Percentiles rank a stretch among this genome's conserved stretches.
Conservation (phyloP, 305 asterid species). For the Fraxinus velutina region DNA sequence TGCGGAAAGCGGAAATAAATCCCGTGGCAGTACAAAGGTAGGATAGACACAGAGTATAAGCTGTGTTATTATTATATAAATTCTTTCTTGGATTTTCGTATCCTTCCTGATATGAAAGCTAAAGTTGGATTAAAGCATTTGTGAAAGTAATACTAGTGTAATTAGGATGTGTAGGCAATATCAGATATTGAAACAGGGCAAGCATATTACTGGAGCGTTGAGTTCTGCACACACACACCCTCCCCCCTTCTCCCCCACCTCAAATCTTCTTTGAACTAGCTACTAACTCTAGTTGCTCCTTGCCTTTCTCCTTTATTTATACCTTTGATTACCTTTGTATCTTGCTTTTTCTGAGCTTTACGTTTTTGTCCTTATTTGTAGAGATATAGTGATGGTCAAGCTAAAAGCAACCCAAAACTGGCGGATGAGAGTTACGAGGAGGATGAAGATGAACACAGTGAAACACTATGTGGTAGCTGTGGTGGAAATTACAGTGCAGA, state of each 20-base stretch:
- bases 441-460: slow-evolving; percentile 41
- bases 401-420: slow-evolving; percentile 15
- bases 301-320: background rate
- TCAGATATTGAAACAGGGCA: background rate
- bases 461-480: slow-evolving; percentile 40
- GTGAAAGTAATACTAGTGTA: background rate
- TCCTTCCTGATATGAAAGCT: background rate
- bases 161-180: slow-evolving; percentile 2
- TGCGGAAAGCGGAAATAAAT: slow-evolving; percentile 70
- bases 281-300: background rate
- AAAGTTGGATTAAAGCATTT: background rate
- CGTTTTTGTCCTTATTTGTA: slow-evolving; percentile 23
- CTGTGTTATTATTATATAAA: background rate
- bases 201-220: background rate
- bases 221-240: background rate
- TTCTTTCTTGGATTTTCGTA: background rate
- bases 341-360: background rate
- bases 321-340: background rate
- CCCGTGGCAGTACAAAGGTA: slow-evolving; percentile 68
- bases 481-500: slow-evolving; percentile 32
- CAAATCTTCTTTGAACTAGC: background rate
- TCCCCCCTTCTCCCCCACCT: background rate
- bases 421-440: slow-evolving; percentile 25
- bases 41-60: background rate
- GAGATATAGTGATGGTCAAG: slow-evolving; percentile 28